These are phyloP conservation scores for Plasmodium vinckei DNA, from an alignment of 169 alveolate species.

Conservation along the genomic window DNA sequence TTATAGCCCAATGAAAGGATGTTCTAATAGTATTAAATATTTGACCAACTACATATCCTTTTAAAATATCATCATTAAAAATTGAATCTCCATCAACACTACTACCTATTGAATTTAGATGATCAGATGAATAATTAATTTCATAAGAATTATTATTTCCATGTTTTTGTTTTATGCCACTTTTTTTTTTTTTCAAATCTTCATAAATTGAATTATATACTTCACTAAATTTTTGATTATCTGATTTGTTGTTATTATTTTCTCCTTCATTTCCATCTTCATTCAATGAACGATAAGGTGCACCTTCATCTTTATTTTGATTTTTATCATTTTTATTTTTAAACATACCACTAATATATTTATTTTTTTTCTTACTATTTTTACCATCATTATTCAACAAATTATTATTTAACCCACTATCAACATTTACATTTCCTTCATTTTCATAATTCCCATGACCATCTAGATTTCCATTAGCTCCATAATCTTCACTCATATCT, in stretches of 20 bases:
- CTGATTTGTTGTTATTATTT: slow-evolving; percentile 14
- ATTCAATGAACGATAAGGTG: slow-evolving; percentile 53
- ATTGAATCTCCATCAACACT: slow-evolving; percentile 61
- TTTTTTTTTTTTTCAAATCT: slow-evolving; percentile 53
- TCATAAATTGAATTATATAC: slow-evolving; percentile 72
- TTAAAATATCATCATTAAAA: slow-evolving; percentile 55
- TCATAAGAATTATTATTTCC: slow-evolving; percentile 40
- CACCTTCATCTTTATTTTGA: slow-evolving; percentile 1
- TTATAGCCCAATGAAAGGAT: slow-evolving; percentile 68
- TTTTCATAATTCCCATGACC: neutral
- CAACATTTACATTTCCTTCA: neutral
- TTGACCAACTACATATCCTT: slow-evolving; percentile 47
- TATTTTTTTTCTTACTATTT: slow-evolving; percentile 41
- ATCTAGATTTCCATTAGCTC: neutral
- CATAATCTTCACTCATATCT: neutral
- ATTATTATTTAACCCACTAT: slow-evolving; percentile 5
- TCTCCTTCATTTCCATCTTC: slow-evolving; percentile 14
- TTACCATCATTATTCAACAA: neutral
- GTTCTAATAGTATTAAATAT: slow-evolving; percentile 56
- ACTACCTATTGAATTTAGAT: slow-evolving; percentile 48
- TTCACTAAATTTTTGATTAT: slow-evolving; percentile 69
- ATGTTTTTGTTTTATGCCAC: neutral
- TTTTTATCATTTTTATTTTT: slow-evolving; percentile 1
- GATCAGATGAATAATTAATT: slow-evolving; percentile 65
- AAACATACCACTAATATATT: slow-evolving; percentile 2